These are phyloP conservation scores for Thraustochytrium sp. DNA, from an alignment of 352 stramenopile species.

Conservation along the genomic window DNA sequence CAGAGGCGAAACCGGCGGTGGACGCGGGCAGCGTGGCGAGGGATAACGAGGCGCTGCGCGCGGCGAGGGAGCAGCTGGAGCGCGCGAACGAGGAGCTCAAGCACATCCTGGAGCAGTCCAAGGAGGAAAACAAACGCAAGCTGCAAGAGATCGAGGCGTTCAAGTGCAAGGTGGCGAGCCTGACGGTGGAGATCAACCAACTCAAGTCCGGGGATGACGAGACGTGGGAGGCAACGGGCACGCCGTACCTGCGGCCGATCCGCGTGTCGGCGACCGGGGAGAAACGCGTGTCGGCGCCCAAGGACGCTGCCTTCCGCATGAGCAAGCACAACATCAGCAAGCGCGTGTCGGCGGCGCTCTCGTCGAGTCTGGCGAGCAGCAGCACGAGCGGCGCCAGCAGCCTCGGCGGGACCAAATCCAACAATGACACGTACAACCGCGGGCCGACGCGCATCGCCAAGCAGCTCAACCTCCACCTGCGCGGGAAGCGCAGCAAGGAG, in stretches of 20 bases:
- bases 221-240: not conserved
- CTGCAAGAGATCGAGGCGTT: not conserved
- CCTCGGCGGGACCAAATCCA: not conserved
- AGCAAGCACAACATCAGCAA: slow-evolving; percentile 20
- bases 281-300: not conserved
- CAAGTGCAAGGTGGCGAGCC: slow-evolving; percentile 2
- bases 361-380: not conserved
- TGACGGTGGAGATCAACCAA: slow-evolving; percentile 34
- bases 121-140: slow-evolving; percentile 6
- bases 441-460: slow-evolving; percentile 20
- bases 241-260: not conserved
- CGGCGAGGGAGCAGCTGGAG: not conserved
- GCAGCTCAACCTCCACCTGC: slow-evolving; percentile 25
- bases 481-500: not conserved
- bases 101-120: slow-evolving; percentile 10
- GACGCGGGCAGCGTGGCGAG: not conserved
- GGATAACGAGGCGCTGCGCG: not conserved
- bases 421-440: not conserved
- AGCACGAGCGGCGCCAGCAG: not conserved
- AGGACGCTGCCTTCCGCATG: not conserved
- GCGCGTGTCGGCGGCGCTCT: not conserved
- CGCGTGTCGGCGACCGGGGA: not conserved
- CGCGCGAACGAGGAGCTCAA: slow-evolving; percentile 19
- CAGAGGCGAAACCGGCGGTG: not conserved
- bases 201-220: slow-evolving; percentile 29